phyloP scores from a whole-genome alignment of 108 stramenopile species.

The Cyclotella baltica region DNA sequence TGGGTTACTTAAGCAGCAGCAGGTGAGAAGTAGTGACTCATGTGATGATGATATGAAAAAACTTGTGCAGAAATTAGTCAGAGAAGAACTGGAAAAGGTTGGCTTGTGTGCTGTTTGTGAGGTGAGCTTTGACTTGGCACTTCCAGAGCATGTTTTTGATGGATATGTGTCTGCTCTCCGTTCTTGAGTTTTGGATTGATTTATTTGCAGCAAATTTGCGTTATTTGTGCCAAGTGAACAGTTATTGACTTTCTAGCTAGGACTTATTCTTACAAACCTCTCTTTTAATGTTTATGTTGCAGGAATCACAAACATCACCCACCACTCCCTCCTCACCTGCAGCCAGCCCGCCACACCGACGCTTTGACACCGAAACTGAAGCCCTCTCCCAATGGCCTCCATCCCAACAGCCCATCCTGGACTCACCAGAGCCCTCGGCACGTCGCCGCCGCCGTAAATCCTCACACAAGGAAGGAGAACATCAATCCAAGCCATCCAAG shows the following conservation, averaged over 20 bases:
- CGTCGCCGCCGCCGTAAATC: neutral
- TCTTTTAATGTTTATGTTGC: no score
- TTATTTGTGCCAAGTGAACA: no score
- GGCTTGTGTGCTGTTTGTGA: no score
- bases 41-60: neutral
- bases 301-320: no score
- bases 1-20: neutral
- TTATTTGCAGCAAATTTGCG: no score
- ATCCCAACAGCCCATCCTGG: constrained; percentile 12
- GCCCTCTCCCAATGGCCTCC: constrained; percentile 30
- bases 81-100: neutral
- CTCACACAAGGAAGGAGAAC: neutral
- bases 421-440: constrained; percentile 10
- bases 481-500: constrained; percentile 20
- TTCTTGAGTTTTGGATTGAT: no score
- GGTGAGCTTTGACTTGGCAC: no score
- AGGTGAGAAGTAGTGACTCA: neutral
- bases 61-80: neutral
- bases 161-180: no score
- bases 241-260: no score
- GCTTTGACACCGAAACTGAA: constrained; percentile 13
- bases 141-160: no score
- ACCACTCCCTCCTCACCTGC: no score
- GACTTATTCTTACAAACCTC: no score
- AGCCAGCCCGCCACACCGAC: constrained; percentile 9